A percentile compares a stretch with the other conserved stretches of the same genome.
phyloP scores from a whole-genome alignment of 495 filamentous ascomycete species.

The Neurospora sp. region DNA sequence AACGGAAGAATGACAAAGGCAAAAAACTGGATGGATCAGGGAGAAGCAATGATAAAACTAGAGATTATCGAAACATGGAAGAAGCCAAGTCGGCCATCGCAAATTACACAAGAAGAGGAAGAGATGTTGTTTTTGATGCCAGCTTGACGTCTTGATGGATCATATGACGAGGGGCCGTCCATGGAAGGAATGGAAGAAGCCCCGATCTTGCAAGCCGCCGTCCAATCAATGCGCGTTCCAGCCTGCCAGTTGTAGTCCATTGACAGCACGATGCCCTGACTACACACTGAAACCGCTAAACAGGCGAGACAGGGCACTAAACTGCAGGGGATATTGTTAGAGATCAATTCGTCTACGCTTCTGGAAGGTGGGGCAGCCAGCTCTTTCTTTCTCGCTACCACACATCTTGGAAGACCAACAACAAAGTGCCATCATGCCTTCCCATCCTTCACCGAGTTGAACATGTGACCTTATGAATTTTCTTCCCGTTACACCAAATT shows the following conservation, averaged over 20 bases:
- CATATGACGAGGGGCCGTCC: not conserved
- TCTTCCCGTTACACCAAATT: not conserved
- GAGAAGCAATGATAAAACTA: not conserved
- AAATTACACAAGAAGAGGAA: not conserved
- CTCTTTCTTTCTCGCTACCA: not conserved
- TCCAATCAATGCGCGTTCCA: not conserved
- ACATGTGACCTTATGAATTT: not conserved
- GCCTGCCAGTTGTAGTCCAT: not conserved
- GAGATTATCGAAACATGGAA: not conserved
- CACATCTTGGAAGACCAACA: not conserved
- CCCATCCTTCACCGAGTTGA: not conserved
- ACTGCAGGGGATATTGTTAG: not conserved
- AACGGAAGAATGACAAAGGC: not conserved
- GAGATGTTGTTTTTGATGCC: conserved; percentile 5
- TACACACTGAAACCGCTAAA: not conserved
- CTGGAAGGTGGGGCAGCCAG: not conserved
- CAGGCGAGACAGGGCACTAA: not conserved
- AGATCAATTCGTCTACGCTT: not conserved
- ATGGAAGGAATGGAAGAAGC: not conserved
- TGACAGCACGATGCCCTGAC: not conserved
- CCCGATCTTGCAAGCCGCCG: not conserved
- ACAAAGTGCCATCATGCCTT: not conserved
- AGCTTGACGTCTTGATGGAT: conserved; percentile 3
- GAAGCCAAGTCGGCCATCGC: not conserved
- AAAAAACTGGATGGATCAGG: not conserved